These are phyloP conservation scores for Seiridium unicorne DNA, from an alignment of 2,329 filamentous ascomycete genomes.

Conservation along the genomic window DNA sequence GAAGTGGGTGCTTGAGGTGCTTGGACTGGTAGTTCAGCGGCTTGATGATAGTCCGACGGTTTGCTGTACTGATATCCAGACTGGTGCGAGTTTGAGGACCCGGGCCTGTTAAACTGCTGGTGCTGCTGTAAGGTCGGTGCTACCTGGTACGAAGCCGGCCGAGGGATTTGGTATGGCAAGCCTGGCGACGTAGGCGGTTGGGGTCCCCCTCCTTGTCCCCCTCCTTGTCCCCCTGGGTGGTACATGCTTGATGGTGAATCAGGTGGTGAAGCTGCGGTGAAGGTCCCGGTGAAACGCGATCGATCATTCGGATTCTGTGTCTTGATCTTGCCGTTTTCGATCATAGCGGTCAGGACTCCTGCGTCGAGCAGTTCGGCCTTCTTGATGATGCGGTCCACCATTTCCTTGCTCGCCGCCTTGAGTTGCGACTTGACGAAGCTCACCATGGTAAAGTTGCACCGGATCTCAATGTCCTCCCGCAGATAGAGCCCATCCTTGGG, in stretches of 20 bases:
- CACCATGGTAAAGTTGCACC: slow-evolving; percentile 65
- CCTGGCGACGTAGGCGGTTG: slow-evolving; percentile 29
- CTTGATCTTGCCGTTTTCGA: slow-evolving; percentile 61
- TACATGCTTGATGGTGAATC: slow-evolving; percentile 21
- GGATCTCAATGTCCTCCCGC: slow-evolving; percentile 69
- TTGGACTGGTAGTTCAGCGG: slow-evolving; percentile 40
- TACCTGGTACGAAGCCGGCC: slow-evolving; percentile 30
- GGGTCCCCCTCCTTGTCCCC: neutral
- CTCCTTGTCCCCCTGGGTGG: neutral
- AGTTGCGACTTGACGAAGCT: slow-evolving; percentile 65
- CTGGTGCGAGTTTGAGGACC: slow-evolving; percentile 27
- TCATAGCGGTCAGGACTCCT: slow-evolving; percentile 65
- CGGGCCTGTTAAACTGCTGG: slow-evolving; percentile 26
- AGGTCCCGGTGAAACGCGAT: slow-evolving; percentile 17
- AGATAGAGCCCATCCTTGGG: slow-evolving; percentile 66
- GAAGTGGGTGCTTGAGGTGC: neutral
- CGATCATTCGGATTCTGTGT: slow-evolving; percentile 50
- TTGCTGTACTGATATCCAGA: slow-evolving; percentile 16
- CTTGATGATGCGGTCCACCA: slow-evolving; percentile 67
- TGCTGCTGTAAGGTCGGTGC: slow-evolving; percentile 16
- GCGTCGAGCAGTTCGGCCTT: slow-evolving; percentile 69
- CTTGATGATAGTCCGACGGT: slow-evolving; percentile 18
- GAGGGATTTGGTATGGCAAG: slow-evolving; percentile 38
- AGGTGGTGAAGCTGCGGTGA: slow-evolving; percentile 22
- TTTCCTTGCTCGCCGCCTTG: slow-evolving; percentile 64